Conservation (phyloP, 805 yeast genomes). For the Monosporozyma servazzii region DNA sequence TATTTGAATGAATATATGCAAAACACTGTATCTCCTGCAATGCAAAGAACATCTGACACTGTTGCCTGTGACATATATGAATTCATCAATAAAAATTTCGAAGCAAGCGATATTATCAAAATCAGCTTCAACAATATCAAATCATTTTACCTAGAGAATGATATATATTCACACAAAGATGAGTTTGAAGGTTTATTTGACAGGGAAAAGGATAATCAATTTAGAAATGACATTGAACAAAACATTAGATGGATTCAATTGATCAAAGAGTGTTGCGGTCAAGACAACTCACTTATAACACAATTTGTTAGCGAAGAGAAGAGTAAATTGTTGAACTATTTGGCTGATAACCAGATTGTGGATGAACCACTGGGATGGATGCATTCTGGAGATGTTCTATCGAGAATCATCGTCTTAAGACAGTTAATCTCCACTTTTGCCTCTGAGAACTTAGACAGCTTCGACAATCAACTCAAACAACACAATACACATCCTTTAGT, state of each 20-base stretch:
- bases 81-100: neutral
- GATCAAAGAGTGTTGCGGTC: constrained; percentile 5
- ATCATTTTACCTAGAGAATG: constrained; percentile 10
- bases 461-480: neutral
- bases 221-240: constrained; percentile 40
- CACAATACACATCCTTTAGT: constrained; percentile 2
- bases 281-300: neutral
- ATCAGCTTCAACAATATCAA: neutral
- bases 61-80: neutral
- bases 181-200: constrained; percentile 44
- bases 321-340: neutral
- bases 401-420: constrained; percentile 14
- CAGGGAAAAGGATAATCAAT: constrained; percentile 59
- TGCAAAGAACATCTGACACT: neutral
- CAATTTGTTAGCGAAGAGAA: neutral
- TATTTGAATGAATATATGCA: constrained; percentile 30
- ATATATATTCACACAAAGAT: constrained; percentile 10
- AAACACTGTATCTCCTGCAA: no score
- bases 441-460: neutral
- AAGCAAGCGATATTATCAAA: neutral
- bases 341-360: constrained; percentile 1
- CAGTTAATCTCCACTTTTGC: neutral
- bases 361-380: constrained; percentile 24
- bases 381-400: constrained; percentile 16
- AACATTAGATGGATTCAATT: constrained; percentile 15